Percentiles rank a stretch among this genome's conserved stretches.
phyloP scores from a whole-genome alignment of 2,329 filamentous ascomycete species.

The Verticillium dahliae region DNA sequence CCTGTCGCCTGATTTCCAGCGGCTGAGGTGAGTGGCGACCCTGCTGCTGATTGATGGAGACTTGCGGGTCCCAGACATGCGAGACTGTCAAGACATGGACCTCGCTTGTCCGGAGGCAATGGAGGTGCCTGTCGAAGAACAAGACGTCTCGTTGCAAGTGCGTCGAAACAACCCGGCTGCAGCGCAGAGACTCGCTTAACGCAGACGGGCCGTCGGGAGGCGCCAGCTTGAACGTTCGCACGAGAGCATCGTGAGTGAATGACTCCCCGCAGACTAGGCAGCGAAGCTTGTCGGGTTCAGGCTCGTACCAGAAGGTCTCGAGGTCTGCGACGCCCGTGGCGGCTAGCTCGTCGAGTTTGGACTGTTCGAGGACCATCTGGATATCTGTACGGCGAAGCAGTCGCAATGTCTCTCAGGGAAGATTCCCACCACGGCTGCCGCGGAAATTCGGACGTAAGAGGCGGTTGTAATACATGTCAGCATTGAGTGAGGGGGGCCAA shows the following conservation, averaged over 20 bases:
- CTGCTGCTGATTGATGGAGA: background rate
- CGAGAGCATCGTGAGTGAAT: background rate
- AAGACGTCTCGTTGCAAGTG: background rate
- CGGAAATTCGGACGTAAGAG: background rate
- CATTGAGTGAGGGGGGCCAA: background rate
- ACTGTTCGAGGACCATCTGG: background rate
- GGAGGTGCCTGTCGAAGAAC: background rate
- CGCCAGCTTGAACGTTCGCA: background rate
- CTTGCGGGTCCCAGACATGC: background rate
- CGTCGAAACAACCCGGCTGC: background rate
- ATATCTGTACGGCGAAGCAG: background rate
- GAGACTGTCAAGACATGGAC: background rate
- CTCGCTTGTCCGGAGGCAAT: background rate
- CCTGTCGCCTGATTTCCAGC: background rate
- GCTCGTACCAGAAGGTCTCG: background rate
- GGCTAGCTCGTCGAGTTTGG: background rate
- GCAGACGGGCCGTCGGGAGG: background rate
- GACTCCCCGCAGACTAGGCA: background rate
- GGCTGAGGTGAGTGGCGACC: background rate
- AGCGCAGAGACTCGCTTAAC: background rate
- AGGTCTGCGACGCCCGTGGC: background rate
- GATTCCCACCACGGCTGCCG: background rate
- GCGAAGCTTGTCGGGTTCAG: background rate
- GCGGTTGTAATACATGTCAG: background rate
- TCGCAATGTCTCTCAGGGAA: background rate